Conservation (phyloP, 2,329 filamentous ascomycete species). For the Colletotrichum sp. region DNA sequence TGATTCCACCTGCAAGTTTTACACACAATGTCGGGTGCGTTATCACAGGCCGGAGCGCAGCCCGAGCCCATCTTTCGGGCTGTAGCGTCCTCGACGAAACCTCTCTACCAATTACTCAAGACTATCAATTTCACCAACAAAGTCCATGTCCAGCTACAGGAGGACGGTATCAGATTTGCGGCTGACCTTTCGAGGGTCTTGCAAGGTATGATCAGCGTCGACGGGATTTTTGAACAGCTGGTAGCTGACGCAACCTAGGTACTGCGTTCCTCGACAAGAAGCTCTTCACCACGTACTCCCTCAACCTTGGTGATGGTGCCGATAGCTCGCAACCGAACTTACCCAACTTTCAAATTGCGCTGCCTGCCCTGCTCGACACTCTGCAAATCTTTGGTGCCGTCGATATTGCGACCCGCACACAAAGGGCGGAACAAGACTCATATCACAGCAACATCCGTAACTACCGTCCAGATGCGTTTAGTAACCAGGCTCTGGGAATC, state of each 20-base stretch:
- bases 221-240: too few relatives aligned
- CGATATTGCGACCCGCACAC: constrained; percentile 64
- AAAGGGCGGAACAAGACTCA: constrained; percentile 63
- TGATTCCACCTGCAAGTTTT: background rate
- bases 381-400: constrained; percentile 95
- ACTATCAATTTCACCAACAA: constrained; percentile 66
- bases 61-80: constrained; percentile 70
- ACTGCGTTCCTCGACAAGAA: constrained; percentile 82
- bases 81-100: constrained; percentile 78
- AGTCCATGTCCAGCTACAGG: constrained; percentile 74
- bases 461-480: constrained; percentile 77
- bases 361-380: constrained; percentile 88
- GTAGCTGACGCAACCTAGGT: background rate
- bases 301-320: constrained; percentile 55
- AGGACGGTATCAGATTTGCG: constrained; percentile 85
- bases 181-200: constrained; percentile 89
- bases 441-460: constrained; percentile 67
- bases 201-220: constrained; percentile 68
- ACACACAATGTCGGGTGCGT: constrained; percentile 25
- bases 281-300: constrained; percentile 86
- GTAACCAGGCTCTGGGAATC: constrained; percentile 80
- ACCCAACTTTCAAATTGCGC: constrained; percentile 84
- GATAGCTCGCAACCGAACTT: constrained; percentile 48
- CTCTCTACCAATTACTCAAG: constrained; percentile 68
- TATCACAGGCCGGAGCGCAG: constrained; percentile 22